These are phyloP conservation scores for Monosiga brevicollis DNA, from an alignment of 78 protist species.

Conservation along the genomic window DNA sequence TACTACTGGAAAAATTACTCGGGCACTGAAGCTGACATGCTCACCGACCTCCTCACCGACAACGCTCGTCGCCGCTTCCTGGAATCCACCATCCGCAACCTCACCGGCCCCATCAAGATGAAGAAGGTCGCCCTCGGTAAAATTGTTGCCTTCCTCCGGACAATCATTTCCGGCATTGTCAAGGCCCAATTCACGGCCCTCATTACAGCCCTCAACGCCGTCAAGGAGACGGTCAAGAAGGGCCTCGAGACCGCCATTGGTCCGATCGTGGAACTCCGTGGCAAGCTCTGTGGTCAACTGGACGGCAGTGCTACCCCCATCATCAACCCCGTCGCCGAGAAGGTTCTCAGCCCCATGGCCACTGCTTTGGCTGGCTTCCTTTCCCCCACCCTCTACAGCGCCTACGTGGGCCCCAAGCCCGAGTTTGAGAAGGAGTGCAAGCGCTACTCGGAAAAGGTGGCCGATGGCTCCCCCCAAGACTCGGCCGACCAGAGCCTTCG, in stretches of 20 bases:
- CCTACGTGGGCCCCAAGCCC: neutral
- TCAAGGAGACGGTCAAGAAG: constrained; percentile 13
- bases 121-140: constrained; percentile 3
- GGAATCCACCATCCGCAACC: constrained; percentile 10
- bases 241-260: constrained; percentile 9
- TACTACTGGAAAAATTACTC: constrained; percentile 33
- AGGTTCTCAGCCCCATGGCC: constrained; percentile 9
- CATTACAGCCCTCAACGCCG: constrained; percentile 6
- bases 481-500: no score
- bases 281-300: constrained; percentile 9
- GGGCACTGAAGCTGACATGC: constrained; percentile 28
- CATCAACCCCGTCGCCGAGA: constrained; percentile 10
- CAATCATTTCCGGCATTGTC: constrained; percentile 14
- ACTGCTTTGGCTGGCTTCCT: neutral
- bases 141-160: constrained; percentile 9
- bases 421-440: constrained; percentile 10
- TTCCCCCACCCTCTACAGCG: constrained; percentile 9
- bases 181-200: constrained; percentile 19
- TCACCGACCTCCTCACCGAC: constrained; percentile 15
- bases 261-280: constrained; percentile 11
- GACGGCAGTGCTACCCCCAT: neutral
- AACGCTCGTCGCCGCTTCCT: constrained; percentile 20
- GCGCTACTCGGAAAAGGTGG: constrained; percentile 12
- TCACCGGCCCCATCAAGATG: constrained; percentile 17
- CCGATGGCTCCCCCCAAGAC: no score